Evolutionary conservation across 495 filamentous ascomycete species (phyloP), one percentile per base, ranked within the genome.

Genomic region (Penicillium cataractarum): DNA sequence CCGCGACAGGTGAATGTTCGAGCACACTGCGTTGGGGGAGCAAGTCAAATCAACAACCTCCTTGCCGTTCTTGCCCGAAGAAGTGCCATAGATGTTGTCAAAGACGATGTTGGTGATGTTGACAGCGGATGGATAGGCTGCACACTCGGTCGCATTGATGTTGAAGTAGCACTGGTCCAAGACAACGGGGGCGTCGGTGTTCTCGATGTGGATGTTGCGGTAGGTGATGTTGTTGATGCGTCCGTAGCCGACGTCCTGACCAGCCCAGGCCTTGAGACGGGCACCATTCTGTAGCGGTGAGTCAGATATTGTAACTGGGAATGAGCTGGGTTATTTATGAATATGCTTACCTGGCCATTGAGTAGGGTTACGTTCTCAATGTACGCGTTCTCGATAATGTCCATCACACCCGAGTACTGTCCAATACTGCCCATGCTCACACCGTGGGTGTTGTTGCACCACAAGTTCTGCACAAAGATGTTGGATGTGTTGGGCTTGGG

Each of bases 91-190:
- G 58, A 86, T 78, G 56, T 85, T 86, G 62, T 84, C 74, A 55
- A 87, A 86, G 0, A 65, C 60, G 58, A 87, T 77, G 66, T 84
- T 79, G 35, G 80, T 84, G 60, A 87, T 73, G 66, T 86, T 83
- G 46, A 85, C 82, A 21, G 72, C 70, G 2, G 83, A 85, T 0
- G 84, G 84, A 64, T 84, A 79, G 7, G 65, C 31, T 0, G 79
- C 73, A 67, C 83, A 86, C 9, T 79, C 78, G 21, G 77, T 75
- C 3, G 64, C n/a, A 57, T 83, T 77, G 32, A 85, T 74, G 63
- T 85, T 78, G 66, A 86, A 87, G 70, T 86, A 87, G 66, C 84
- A 86, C 55, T 77, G 82, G 55, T 85, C 84, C 17, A 87, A 57
- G n/a, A 83, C 81, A 13, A 84, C 72, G 0, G 83, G 77, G 49